Percentiles rank a stretch among this genome's conserved stretches.
Conservation (phyloP, 2,329 filamentous ascomycete species). For the Microdochium nivale region DNA sequence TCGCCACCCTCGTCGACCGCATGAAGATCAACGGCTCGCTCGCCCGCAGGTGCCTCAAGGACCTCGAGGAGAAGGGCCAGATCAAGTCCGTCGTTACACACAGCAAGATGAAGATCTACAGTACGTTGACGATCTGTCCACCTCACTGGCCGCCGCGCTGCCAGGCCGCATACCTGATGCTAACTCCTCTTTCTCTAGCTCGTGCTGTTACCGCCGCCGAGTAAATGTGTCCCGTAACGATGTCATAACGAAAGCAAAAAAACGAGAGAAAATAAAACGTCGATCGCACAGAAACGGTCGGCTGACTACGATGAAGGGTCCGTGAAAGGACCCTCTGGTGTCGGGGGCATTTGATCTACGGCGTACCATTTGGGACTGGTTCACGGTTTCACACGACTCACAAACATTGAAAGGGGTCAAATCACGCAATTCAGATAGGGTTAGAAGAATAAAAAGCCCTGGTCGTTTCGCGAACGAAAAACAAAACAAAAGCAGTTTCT, state of each 20-base stretch:
- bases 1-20: constrained; percentile 96
- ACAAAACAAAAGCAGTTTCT: too few relatives aligned
- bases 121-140: constrained; percentile 31
- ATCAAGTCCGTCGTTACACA: constrained; percentile 97
- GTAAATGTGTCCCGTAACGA: constrained; percentile 1
- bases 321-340: not conserved
- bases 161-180: constrained; percentile 2
- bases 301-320: not conserved
- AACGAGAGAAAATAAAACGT: not conserved
- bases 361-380: constrained; percentile 1
- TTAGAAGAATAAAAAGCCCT: constrained; percentile 18
- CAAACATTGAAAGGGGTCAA: not conserved
- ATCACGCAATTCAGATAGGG: constrained; percentile 16
- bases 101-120: constrained; percentile 99
- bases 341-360: constrained; percentile 1
- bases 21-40: constrained; percentile 99
- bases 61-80: constrained; percentile 95
- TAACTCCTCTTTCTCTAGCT: constrained; percentile 30
- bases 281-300: not conserved
- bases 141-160: not conserved
- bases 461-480: constrained; percentile 13
- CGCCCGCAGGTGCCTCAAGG: constrained; percentile 78
- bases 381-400: constrained; percentile 1
- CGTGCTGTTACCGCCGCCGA: constrained; percentile 49
- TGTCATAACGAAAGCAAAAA: not conserved